Base-by-base conservation (phyloP, 2,329 filamentous ascomycete species). In the Ceratocystis huliohia region DNA sequence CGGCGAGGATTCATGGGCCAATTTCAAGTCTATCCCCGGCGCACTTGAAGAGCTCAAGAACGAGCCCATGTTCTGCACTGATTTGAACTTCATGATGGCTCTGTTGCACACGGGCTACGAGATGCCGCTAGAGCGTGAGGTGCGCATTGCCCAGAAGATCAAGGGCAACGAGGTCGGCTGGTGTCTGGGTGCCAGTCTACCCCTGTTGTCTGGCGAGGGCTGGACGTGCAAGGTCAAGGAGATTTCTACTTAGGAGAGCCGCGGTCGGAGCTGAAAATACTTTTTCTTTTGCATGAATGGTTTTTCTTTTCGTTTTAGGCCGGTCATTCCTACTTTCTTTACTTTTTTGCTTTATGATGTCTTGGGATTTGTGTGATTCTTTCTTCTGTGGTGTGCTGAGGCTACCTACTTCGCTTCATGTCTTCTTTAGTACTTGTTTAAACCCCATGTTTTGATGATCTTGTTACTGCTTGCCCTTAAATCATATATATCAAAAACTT, bases 131-230 rank as follows among this genome's bases (percentile, higher is more conserved):
- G 90, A 96, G 71, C 84, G 95, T 48, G 94, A 99, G 77, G 91
- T 99, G 70, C 93, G 89, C 81, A 96, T 96, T 74, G 94, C 93
- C 68, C 99, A 99, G 88, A 96, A 96, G 82, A 96, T 99, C 74
- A 93, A 95, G 79, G 87, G 86, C 66, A 96, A 96, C 75, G 95
- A 99, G 79, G 78, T 99, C 72, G 94, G 94, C 48, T 99, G 94
- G 94, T 97, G 93, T 78, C 81, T 99, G 73, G 94, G 94, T 76
- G 94, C 94, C 70, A 96, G 91, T 82, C 80, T 96, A 72, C 93
- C 92, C 45, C 81, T 96, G 56, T 80, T 96, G 68, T 86, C 85
- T 74, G 84, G 84, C 68, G 95, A 91, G 28, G 92, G 92, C 70
- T 96, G 93, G 93, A 80, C 89, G 72, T 96, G 92, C 81, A 91